Evolutionary conservation across 352 stramenopile species (phyloP), one percentile per base, ranked within the genome.

Genomic region (Pythium apleroticum): DNA sequence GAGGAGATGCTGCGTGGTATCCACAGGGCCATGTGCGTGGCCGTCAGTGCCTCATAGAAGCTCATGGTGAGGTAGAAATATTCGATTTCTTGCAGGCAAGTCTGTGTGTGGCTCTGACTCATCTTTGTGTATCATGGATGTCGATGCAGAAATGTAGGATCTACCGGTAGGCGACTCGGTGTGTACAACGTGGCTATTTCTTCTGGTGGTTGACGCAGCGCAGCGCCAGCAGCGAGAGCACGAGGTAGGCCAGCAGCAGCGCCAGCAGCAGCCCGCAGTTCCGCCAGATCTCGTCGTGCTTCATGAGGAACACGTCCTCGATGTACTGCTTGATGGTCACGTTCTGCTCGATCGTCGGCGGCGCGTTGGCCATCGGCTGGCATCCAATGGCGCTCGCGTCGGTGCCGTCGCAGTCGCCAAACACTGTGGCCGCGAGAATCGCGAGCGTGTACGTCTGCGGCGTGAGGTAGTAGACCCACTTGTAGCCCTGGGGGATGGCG

Each of bases 191-290:
- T 33, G 30, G 4, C 33, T 39, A 71, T 27, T 56, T 41, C 39
- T 54, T 59, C 61, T 76, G 69, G 55, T 73, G 50, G 49, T 71
- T 73, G 27, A 76, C 17, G 27, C 55, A 73, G 30, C 66, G 60
- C 41, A 76, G 45, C 10, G 59, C 60, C 12, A 75, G 6, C 8
- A 76, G 55, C 7, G 57, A 60, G 8, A 76, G 55, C 0, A 76
- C 8, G 20, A 54, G 65, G 43, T 68, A 57, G 45, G 67, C 37
- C 22, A 58, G 41, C n/a, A 71, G 63, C 37, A 46, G 52, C 25
- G 25, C 54, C n/a, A 66, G 8, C 3, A 71, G 24, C 11, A 65
- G 17, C 4, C 30, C 27, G 27, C 61, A 56, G 59, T 69, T 56
- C 2, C n/a, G 28, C 27, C 39, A 24, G 14, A 67, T 39, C 19